Conservation (phyloP, 148 eudicot genomes). For the Vaccinium macrocarpon region DNA sequence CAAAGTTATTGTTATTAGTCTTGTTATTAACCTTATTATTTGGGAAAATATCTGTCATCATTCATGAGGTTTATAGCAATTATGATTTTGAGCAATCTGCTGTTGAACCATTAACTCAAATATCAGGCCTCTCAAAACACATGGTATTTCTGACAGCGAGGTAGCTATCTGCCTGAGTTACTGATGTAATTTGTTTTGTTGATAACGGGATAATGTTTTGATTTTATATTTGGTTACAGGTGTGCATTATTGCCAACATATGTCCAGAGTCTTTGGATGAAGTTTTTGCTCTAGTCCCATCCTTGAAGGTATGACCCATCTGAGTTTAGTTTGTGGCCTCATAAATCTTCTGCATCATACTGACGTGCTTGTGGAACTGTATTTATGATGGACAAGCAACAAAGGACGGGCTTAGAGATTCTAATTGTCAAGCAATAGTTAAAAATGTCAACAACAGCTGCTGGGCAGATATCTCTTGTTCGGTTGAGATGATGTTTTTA, state of each 20-base stretch:
- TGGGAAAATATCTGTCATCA: neutral
- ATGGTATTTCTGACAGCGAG: conserved; percentile 78
- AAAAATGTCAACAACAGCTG: neutral
- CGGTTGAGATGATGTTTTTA: neutral
- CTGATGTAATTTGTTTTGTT: conserved; percentile 2
- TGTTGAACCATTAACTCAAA: conserved; percentile 53
- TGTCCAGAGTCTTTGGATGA: conserved; percentile 67
- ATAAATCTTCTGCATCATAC: neutral
- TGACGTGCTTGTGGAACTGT: conserved; percentile 6
- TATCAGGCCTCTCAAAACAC: conserved; percentile 58
- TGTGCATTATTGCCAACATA: conserved; percentile 72
- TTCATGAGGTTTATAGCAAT: conserved; percentile 6
- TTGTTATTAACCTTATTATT: neutral
- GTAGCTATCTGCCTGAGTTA: conserved; percentile 30
- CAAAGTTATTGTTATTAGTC: neutral
- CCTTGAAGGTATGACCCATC: conserved; percentile 61
- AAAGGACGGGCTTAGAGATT: neutral
- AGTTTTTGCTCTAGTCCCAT: conserved; percentile 70
- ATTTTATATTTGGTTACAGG: conserved; percentile 37
- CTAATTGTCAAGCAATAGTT: neutral
- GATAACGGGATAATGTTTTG: neutral
- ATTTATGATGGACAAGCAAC: neutral
- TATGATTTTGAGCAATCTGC: neutral
- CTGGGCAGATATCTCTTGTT: neutral
- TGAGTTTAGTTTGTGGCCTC: neutral